These are phyloP conservation scores for Xylaria sp. DNA, from an alignment of 2,329 filamentous ascomycete species.

Conservation along the genomic window DNA sequence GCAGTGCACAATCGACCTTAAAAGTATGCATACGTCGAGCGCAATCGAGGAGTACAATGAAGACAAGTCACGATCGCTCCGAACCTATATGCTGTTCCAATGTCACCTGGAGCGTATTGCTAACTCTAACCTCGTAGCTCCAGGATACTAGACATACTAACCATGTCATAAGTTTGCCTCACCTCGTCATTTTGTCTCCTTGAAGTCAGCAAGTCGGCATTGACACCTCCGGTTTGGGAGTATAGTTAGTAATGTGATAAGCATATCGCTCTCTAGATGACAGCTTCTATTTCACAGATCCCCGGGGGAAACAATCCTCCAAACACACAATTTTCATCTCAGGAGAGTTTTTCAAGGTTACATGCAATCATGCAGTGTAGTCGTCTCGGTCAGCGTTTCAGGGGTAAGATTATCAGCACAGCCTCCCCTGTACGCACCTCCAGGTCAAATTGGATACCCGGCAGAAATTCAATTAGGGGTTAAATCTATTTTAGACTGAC, in stretches of 20 bases:
- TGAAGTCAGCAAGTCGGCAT: background rate
- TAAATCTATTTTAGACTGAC: background rate
- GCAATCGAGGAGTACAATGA: background rate
- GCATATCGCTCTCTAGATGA: background rate
- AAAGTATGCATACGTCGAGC: background rate
- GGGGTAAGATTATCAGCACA: slow-evolving; percentile 21
- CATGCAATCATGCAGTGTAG: slow-evolving; percentile 8
- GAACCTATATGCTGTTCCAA: background rate
- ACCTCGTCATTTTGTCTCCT: background rate
- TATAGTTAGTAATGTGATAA: background rate
- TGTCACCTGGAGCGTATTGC: background rate
- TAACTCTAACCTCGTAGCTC: background rate
- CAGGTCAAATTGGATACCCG: background rate
- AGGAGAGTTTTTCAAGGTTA: background rate
- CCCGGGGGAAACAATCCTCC: background rate
- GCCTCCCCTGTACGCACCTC: slow-evolving; percentile 14
- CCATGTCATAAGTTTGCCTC: background rate
- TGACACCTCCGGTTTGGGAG: background rate
- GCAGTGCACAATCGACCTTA: background rate
- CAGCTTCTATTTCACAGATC: background rate
- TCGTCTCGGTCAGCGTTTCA: slow-evolving; percentile 32
- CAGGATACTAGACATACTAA: background rate
- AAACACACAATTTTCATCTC: background rate
- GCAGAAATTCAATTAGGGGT: background rate
- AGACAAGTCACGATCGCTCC: background rate